A percentile compares a stretch with the other conserved stretches of the same genome.
Evolutionary conservation across 371 early-diverging fungal genomes (phyloP).

Genomic region (Rhizopus microsporus): DNA sequence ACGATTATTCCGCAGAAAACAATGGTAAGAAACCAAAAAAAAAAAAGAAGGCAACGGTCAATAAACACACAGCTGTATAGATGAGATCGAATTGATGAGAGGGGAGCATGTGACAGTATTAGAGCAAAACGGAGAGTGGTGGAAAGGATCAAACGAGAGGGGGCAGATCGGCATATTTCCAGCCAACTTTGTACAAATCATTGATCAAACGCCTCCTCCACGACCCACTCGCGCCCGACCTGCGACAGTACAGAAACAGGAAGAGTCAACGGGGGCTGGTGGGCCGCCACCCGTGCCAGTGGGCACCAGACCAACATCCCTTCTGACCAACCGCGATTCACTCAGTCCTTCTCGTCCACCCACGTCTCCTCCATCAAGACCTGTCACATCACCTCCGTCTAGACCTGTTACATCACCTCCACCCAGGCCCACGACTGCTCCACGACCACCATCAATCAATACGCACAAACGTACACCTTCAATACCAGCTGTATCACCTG

Average conservation of each 20-base stretch:
- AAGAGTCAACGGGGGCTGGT: slow-evolving; percentile 10
- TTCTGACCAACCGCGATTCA: slow-evolving; percentile 26
- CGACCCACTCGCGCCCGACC: slow-evolving; percentile 41
- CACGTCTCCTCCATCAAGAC: slow-evolving; percentile 34
- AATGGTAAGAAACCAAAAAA: slow-evolving; percentile 32
- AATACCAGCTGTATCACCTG: slow-evolving; percentile 43
- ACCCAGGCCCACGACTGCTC: slow-evolving; percentile 31
- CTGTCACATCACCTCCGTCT: slow-evolving; percentile 30
- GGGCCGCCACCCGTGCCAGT: slow-evolving; percentile 52
- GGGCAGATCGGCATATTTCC: slow-evolving; percentile 60
- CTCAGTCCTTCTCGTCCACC: slow-evolving; percentile 19
- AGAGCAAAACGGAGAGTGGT: slow-evolving; percentile 62
- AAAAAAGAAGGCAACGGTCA: neutral
- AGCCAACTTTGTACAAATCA: slow-evolving; percentile 57
- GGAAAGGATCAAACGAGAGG: slow-evolving; percentile 58
- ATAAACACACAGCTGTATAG: slow-evolving; percentile 20
- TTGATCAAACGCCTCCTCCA: slow-evolving; percentile 42
- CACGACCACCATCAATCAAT: slow-evolving; percentile 6
- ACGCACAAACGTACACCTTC: slow-evolving; percentile 31
- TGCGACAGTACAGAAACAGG: slow-evolving; percentile 38
- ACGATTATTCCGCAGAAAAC: slow-evolving; percentile 49
- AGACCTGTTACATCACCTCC: slow-evolving; percentile 38
- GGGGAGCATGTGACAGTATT: slow-evolving; percentile 54
- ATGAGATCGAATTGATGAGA: slow-evolving; percentile 53
- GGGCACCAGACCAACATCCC: slow-evolving; percentile 43